phyloP scores from a whole-genome alignment of 2,329 filamentous ascomycete species.

The Gnomoniopsis sp. region DNA sequence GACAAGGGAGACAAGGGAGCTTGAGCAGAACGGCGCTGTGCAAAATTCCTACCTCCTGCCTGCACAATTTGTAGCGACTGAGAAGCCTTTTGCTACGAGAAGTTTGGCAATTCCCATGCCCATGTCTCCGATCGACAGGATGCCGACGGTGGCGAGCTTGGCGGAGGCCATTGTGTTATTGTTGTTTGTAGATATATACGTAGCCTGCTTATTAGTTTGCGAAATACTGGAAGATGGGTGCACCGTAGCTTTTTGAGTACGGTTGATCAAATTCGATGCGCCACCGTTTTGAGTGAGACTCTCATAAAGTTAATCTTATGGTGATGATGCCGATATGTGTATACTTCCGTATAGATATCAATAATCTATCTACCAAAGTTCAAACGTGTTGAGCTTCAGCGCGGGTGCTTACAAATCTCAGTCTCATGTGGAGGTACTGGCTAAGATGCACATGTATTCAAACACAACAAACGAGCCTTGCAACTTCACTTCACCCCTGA shows the following conservation, averaged over 20 bases:
- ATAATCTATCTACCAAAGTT: too few relatives aligned
- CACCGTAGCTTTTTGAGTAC: background rate
- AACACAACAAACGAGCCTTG: too few relatives aligned
- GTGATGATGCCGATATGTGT: too few relatives aligned
- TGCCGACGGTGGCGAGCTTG: constrained; percentile 37
- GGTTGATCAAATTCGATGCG: background rate
- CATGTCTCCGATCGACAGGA: constrained; percentile 55
- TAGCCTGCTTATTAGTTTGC: background rate
- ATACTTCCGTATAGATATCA: too few relatives aligned
- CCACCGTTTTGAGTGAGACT: too few relatives aligned
- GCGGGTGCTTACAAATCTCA: too few relatives aligned
- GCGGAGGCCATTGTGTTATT: constrained; percentile 12
- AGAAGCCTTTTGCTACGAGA: constrained; percentile 44
- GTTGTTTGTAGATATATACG: too few relatives aligned
- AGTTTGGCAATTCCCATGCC: constrained; percentile 49
- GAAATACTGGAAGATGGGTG: background rate
- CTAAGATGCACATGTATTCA: too few relatives aligned
- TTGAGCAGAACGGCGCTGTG: background rate
- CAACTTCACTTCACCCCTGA: too few relatives aligned
- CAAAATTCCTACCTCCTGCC: constrained; percentile 39
- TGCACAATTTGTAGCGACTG: constrained; percentile 46
- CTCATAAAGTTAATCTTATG: too few relatives aligned
- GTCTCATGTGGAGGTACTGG: background rate
- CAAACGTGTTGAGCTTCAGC: too few relatives aligned
- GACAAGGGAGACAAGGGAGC: constrained; percentile 49